A percentile compares a stretch with the other conserved stretches of the same genome.
phyloP scores from a whole-genome alignment of 2,329 filamentous ascomycete genomes.

The Paradendryphiella salina region DNA sequence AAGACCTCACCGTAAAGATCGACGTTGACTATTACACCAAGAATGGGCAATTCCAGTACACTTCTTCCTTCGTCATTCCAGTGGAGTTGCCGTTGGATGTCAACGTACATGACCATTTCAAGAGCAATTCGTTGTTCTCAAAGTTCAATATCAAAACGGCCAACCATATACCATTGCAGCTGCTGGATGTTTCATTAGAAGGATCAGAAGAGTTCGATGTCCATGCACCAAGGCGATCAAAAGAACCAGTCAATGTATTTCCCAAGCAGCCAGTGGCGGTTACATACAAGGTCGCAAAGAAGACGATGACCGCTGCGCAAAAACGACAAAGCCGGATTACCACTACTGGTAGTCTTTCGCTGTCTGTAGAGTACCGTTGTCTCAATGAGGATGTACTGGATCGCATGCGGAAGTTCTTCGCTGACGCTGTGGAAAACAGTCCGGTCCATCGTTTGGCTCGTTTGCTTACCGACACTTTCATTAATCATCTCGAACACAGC shows the following conservation, averaged over 20 bases:
- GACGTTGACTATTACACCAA: slow-evolving; percentile 75
- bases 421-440: slow-evolving; percentile 52
- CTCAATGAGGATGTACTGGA: slow-evolving; percentile 71
- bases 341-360: slow-evolving; percentile 56
- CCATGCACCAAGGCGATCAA: slow-evolving; percentile 55
- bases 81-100: slow-evolving; percentile 85
- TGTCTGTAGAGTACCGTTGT: slow-evolving; percentile 75
- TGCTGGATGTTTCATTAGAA: slow-evolving; percentile 71
- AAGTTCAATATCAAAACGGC: slow-evolving; percentile 89
- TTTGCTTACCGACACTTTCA: slow-evolving; percentile 57
- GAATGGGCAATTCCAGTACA: slow-evolving; percentile 66
- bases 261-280: slow-evolving; percentile 79
- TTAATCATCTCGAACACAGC: slow-evolving; percentile 51
- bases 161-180: slow-evolving; percentile 70
- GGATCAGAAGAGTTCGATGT: slow-evolving; percentile 71
- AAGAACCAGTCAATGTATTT: slow-evolving; percentile 65
- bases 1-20: slow-evolving; percentile 71
- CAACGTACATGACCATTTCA: slow-evolving; percentile 96
- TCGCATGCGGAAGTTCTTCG: slow-evolving; percentile 53
- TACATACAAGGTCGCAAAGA: slow-evolving; percentile 74
- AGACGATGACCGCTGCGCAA: slow-evolving; percentile 39
- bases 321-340: slow-evolving; percentile 28
- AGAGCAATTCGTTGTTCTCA: slow-evolving; percentile 78
- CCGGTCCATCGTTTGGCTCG: slow-evolving; percentile 53
- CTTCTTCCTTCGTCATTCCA: slow-evolving; percentile 64